These are phyloP conservation scores for Fusarium coicis DNA, from an alignment of 2,329 filamentous ascomycete species.

Conservation along the genomic window DNA sequence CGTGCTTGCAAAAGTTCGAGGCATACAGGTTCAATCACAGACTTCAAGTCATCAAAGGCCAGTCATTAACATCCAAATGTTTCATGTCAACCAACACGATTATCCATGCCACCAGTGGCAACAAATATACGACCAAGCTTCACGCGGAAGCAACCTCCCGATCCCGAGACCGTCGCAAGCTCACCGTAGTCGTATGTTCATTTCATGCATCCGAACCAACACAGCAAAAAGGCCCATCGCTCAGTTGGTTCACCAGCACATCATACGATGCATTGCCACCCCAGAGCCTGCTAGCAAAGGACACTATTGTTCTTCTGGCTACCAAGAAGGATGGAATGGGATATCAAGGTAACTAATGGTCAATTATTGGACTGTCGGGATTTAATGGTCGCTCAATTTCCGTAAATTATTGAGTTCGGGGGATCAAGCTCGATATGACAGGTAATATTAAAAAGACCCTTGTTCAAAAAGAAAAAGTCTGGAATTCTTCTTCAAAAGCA, in stretches of 20 bases:
- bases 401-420: not conserved
- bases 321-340: not conserved
- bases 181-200: not conserved
- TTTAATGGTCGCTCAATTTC: not conserved
- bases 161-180: not conserved
- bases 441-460: not conserved
- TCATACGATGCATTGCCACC: not conserved
- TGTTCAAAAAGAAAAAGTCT: not conserved
- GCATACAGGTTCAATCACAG: not conserved
- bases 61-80: not conserved
- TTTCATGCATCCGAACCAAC: not conserved
- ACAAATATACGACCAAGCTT: not conserved
- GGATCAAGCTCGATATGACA: not conserved
- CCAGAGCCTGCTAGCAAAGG: not conserved
- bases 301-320: not conserved
- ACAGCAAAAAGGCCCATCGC: not conserved
- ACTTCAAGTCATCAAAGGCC: not conserved
- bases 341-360: not conserved
- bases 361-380: not conserved
- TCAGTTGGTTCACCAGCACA: not conserved
- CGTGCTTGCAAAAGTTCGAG: not conserved
- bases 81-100: not conserved
- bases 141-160: not conserved
- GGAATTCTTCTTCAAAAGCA: not conserved
- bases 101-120: not conserved